Percentiles rank a stretch among this genome's conserved stretches.
phyloP scores from a whole-genome alignment of 1,284 basidiomycete species.

The Rhodofomes roseus region DNA sequence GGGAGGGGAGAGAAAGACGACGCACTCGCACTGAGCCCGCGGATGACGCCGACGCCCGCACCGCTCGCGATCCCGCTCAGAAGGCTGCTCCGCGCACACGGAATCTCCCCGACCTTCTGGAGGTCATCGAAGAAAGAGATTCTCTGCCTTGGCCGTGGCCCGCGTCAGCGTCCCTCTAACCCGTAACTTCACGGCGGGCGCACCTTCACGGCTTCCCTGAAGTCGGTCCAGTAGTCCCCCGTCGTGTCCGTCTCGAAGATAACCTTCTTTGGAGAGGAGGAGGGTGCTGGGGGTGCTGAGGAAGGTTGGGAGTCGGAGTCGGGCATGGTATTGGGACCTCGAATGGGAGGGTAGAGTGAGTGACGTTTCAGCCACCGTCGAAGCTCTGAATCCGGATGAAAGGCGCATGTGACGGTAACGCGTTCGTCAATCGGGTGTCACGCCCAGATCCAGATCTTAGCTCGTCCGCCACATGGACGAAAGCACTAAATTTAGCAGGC shows the following conservation, averaged over 20 bases:
- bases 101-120: conserved; percentile 50
- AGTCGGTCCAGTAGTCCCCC: conserved; percentile 39
- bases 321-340: not conserved
- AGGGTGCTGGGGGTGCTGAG: conserved; percentile 4
- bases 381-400: too few relatives aligned
- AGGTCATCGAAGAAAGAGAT: conserved; percentile 44
- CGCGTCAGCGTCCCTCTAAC: conserved; percentile 12
- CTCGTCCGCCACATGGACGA: too few relatives aligned
- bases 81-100: conserved; percentile 54
- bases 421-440: not conserved
- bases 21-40: conserved; percentile 41
- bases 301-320: conserved; percentile 3
- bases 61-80: conserved; percentile 53
- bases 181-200: conserved; percentile 6
- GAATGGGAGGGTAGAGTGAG: too few relatives aligned
- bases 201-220: conserved; percentile 43
- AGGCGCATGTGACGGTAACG: not conserved
- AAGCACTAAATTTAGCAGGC: too few relatives aligned
- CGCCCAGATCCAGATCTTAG: not conserved
- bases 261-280: conserved; percentile 21
- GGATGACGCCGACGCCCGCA: conserved; percentile 52
- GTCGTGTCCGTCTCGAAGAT: conserved; percentile 42
- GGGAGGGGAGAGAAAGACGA: too few relatives aligned
- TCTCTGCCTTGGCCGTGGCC: conserved; percentile 37
- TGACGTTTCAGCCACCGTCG: too few relatives aligned